These are phyloP conservation scores for Peniophora sp. DNA, from an alignment of 1,284 basidiomycete species.

Conservation along the genomic window DNA sequence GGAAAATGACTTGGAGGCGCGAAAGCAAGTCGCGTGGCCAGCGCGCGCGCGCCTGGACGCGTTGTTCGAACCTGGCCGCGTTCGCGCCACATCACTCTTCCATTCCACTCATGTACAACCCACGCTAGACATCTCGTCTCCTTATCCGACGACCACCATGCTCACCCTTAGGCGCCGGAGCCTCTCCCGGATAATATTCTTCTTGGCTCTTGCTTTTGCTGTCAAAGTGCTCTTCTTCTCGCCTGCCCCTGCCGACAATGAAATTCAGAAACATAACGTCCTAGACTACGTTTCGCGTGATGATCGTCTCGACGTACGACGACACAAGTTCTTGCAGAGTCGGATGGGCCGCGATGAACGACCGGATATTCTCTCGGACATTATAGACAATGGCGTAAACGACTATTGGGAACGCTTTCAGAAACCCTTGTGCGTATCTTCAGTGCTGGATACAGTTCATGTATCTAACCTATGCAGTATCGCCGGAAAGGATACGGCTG, in stretches of 20 bases:
- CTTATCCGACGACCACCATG: constrained; percentile 15
- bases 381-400: constrained; percentile 67
- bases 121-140: not conserved
- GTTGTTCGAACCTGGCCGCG: too few relatives aligned
- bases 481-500: constrained; percentile 69
- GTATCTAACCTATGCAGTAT: constrained; percentile 40
- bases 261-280: constrained; percentile 75
- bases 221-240: constrained; percentile 35
- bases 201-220: constrained; percentile 22
- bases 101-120: too few relatives aligned
- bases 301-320: constrained; percentile 79
- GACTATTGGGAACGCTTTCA: constrained; percentile 93
- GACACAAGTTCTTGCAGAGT: constrained; percentile 80
- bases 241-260: constrained; percentile 27
- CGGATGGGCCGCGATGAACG: constrained; percentile 80
- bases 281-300: constrained; percentile 82
- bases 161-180: constrained; percentile 27
- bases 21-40: too few relatives aligned
- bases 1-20: too few relatives aligned
- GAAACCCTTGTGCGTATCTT: constrained; percentile 66
- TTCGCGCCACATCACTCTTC: too few relatives aligned
- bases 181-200: constrained; percentile 24
- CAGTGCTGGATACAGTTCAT: not conserved
- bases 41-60: too few relatives aligned
- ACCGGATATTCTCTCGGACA: constrained; percentile 69